Percentiles rank a stretch among this genome's conserved stretches.
Evolutionary conservation across 768 basidiomycete genomes (phyloP).

Genomic region (Auriscalpium microsporum): DNA sequence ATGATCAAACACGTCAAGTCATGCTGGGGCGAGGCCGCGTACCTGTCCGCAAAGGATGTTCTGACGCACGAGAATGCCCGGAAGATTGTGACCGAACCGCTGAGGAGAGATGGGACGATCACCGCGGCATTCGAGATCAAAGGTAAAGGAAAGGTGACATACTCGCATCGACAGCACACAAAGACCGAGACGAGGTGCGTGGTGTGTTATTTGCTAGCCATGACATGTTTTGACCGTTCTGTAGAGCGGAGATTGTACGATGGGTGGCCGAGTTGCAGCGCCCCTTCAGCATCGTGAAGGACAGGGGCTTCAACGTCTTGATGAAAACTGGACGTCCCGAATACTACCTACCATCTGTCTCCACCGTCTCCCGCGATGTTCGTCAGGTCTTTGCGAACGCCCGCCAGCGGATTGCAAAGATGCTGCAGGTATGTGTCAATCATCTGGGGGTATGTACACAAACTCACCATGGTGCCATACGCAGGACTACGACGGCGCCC

Average conservation of each 20-base stretch:
- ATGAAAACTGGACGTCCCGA: conserved; percentile 28
- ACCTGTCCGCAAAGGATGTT: neutral
- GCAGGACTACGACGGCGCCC: conserved; percentile 22
- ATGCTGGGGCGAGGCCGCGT: neutral
- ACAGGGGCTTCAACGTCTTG: conserved; percentile 23
- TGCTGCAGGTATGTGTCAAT: conserved; percentile 4
- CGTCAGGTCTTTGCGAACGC: conserved; percentile 21
- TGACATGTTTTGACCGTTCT: too few relatives aligned
- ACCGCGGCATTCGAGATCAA: conserved; percentile 21
- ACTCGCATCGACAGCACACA: conserved; percentile 23
- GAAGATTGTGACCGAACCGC: too few relatives aligned
- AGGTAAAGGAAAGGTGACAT: conserved; percentile 24
- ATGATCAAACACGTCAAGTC: neutral
- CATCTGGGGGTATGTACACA: too few relatives aligned
- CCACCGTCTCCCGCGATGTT: conserved; percentile 27
- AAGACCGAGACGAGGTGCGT: conserved; percentile 19
- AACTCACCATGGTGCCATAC: too few relatives aligned
- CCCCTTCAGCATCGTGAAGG: conserved; percentile 28
- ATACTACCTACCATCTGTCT: conserved; percentile 25
- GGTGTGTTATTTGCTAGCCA: too few relatives aligned
- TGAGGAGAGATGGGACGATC: conserved; percentile 7
- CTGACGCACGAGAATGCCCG: too few relatives aligned
- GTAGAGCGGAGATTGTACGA: conserved; percentile 24
- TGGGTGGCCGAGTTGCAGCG: conserved; percentile 28
- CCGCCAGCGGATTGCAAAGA: conserved; percentile 17